Evolutionary conservation across 768 basidiomycete species (phyloP).

Genomic region (Mycena indigotica): DNA sequence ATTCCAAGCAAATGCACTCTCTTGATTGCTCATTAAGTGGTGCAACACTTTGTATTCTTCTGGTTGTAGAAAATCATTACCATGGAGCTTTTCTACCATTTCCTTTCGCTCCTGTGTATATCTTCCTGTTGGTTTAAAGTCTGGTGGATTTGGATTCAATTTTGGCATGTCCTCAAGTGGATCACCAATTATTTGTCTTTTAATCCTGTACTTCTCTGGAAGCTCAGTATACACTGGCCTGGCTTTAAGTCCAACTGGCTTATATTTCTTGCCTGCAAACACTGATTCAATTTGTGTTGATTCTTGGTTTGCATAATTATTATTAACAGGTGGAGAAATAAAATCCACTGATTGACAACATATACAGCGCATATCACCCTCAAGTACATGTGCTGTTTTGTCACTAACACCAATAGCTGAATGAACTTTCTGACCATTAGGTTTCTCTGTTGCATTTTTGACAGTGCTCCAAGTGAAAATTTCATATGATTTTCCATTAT

Average conservation of each 20-base stretch:
- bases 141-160: slow-evolving; percentile 17
- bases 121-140: slow-evolving; percentile 20
- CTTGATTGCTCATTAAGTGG: slow-evolving; percentile 25
- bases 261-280: slow-evolving; percentile 22
- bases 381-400: background rate
- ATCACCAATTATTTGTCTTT: slow-evolving; percentile 24
- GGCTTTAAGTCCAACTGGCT: slow-evolving; percentile 20
- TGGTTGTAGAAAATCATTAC: slow-evolving; percentile 25
- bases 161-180: slow-evolving; percentile 24
- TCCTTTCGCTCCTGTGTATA: slow-evolving; percentile 25
- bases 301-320: background rate
- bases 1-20: slow-evolving; percentile 15
- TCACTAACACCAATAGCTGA: background rate
- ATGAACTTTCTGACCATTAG: background rate
- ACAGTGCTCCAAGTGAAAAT: slow-evolving; percentile 1
- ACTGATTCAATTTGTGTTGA: background rate
- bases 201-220: slow-evolving; percentile 25
- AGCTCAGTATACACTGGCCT: slow-evolving; percentile 23
- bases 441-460: background rate
- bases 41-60: slow-evolving; percentile 30
- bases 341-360: slow-evolving; percentile 7
- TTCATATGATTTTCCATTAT: background rate
- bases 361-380: background rate
- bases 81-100: slow-evolving; percentile 20
- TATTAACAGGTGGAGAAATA: background rate